A percentile compares a stretch with the other conserved stretches of the same genome.
phyloP scores from a whole-genome alignment of 441 rosid species.

The Euphorbia schlechtendalii region DNA sequence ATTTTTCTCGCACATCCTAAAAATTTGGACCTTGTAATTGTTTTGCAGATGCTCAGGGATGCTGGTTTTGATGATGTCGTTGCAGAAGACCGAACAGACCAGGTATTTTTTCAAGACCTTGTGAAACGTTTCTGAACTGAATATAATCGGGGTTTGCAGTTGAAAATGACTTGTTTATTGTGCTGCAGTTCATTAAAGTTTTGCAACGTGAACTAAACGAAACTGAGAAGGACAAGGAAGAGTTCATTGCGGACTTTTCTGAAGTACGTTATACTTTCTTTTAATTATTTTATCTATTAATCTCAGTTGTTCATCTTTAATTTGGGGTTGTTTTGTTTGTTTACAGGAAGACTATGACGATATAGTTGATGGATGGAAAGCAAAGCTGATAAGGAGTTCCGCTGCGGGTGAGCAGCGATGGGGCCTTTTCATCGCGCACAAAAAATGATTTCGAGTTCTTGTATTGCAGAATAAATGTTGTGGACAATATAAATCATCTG shows the following conservation, averaged over 20 bases:
- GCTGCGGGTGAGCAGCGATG: constrained; percentile 77
- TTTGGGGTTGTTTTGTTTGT: too few species aligned
- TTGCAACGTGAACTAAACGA: constrained; percentile 54
- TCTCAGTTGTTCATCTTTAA: not conserved
- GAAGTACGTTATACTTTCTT: constrained; percentile 32
- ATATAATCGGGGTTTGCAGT: not conserved
- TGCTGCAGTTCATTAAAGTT: constrained; percentile 60
- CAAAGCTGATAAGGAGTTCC: constrained; percentile 66
- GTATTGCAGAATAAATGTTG: too few species aligned
- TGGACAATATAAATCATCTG: too few species aligned
- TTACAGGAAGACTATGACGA: constrained; percentile 85
- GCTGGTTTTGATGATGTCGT: constrained; percentile 73
- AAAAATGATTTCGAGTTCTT: constrained; percentile 16
- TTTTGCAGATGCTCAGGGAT: constrained; percentile 66
- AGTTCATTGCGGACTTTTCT: constrained; percentile 65
- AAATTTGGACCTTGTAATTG: not conserved
- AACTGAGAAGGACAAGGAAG: constrained; percentile 63
- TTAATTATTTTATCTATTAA: not conserved
- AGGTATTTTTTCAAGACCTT: constrained; percentile 34
- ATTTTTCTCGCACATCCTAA: too few species aligned
- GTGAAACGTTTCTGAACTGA: not conserved
- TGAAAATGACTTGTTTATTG: constrained; percentile 4
- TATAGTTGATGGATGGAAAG: constrained; percentile 90
- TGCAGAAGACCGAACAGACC: constrained; percentile 87
- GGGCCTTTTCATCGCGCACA: constrained; percentile 84